Evolutionary conservation across 257 asterid species (phyloP), one percentile per base, ranked within the genome.

Genomic region (Nicotiana knightiana): DNA sequence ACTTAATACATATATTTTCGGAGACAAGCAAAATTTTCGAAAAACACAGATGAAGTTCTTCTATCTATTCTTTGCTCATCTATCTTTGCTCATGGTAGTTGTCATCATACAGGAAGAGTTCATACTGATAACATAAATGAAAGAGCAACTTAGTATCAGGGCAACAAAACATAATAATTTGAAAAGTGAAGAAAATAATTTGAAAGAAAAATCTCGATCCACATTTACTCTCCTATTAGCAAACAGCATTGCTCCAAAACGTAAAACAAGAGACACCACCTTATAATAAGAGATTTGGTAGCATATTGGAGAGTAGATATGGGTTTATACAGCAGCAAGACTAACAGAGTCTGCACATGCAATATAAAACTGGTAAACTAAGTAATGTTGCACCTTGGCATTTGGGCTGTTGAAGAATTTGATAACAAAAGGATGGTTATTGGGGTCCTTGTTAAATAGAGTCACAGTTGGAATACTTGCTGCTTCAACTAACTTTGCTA

Each of bases 391-490:
- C 83, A 95, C 99, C 97, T 95, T 95, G 61, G 86, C 89, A 83
- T 84, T 85, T 84, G 88, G 88, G 84, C 87, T 86, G 84, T 86
- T 88, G 88, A 95, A 95, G 91, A 82, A 93, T 82, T 95, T 95
- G 48, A 87, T 81, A 51, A 95, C 94, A 83, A 89, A 95, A 15
- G 97, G 97, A 85, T 91, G 98, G 87, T 91, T 87, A 85, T 85
- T 90, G 13, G 94, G 95, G 76, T 95, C 99, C 85, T 93, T 95
- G 91, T 89, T 86, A 86, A 90, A 95, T 73, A 92, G 79, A 75
- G 99, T 92, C 62, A 95, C 93, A 35, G 90, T 91, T 37, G 99
- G 98, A 81, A 64, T 86, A 86, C 97, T 91, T 73, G 91, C 80
- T 87, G 89, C 99, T 89, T 90, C 97, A 39, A 95, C 92, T 39